A percentile compares a stretch with the other conserved stretches of the same genome.
phyloP scores from a whole-genome alignment of 2,329 filamentous ascomycete species.

The Cercospora berteroae region DNA sequence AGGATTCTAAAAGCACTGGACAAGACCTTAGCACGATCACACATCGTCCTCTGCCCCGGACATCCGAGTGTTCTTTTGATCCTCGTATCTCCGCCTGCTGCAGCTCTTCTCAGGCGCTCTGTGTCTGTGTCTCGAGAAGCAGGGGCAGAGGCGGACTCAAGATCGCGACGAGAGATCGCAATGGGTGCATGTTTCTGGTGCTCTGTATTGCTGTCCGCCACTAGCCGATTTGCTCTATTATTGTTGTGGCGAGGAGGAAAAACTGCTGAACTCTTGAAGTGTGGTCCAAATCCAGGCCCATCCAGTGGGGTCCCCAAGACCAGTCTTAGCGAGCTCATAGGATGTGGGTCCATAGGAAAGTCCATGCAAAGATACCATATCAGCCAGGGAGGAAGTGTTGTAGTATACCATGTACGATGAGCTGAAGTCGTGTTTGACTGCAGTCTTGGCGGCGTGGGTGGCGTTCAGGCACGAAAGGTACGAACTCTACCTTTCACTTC shows the following conservation, averaged over 20 bases:
- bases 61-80: background rate
- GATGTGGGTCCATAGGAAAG: background rate
- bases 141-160: no score
- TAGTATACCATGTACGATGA: background rate
- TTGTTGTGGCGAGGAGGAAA: background rate
- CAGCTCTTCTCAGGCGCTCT: background rate
- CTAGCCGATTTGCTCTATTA: background rate
- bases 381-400: background rate
- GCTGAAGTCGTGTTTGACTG: slow-evolving; percentile 1
- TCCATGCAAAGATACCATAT: background rate
- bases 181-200: no score
- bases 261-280: background rate
- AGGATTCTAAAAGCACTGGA: background rate
- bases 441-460: background rate
- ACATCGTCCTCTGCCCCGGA: background rate
- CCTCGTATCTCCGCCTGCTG: background rate
- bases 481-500: background rate
- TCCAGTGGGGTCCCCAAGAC: background rate
- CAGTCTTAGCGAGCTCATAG: background rate
- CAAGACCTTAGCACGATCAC: background rate
- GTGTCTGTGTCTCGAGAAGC: no score
- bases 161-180: no score
- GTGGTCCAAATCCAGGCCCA: background rate
- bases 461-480: background rate
- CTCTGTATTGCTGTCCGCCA: background rate